A percentile compares a stretch with the other conserved stretches of the same genome.
Conservation (phyloP, 73 alveolate genomes). For the Paramecium bursaria region DNA sequence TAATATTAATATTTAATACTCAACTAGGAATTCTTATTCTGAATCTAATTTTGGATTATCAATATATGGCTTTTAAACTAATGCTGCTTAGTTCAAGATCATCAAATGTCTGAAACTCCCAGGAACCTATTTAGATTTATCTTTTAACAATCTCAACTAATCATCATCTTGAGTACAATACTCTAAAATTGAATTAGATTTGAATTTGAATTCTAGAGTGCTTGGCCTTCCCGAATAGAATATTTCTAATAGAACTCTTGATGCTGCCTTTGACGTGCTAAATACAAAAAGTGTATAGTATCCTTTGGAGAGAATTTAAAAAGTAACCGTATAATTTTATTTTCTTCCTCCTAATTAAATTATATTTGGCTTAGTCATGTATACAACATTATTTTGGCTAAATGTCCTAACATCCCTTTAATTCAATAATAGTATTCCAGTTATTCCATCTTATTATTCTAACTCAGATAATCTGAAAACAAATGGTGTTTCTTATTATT, state of each 20-base stretch:
- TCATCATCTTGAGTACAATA: slow-evolving; percentile 38
- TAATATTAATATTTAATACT: neutral
- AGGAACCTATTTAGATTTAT: neutral
- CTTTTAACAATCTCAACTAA: slow-evolving; percentile 26
- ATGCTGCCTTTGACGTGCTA: slow-evolving; percentile 24
- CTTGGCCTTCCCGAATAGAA: slow-evolving; percentile 33
- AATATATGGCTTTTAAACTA: neutral
- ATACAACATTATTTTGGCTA: slow-evolving; percentile 32
- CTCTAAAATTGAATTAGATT: slow-evolving; percentile 7
- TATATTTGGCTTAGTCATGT: slow-evolving; percentile 36
- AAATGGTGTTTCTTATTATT: slow-evolving; percentile 26
- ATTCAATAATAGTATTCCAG: slow-evolving; percentile 26
- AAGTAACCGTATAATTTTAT: slow-evolving; percentile 34
- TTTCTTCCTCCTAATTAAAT: slow-evolving; percentile 13
- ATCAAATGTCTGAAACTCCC: slow-evolving; percentile 21
- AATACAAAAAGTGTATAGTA: slow-evolving; percentile 31
- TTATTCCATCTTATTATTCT: slow-evolving; percentile 49
- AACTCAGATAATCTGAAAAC: slow-evolving; percentile 46
- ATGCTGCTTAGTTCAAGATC: neutral
- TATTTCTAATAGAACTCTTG: slow-evolving; percentile 8
- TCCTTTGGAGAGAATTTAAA: slow-evolving; percentile 9
- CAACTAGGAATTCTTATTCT: slow-evolving; percentile 6
- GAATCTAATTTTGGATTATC: neutral
- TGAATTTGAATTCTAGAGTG: slow-evolving; percentile 9
- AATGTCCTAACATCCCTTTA: slow-evolving; percentile 55